A percentile compares a stretch with the other conserved stretches of the same genome.
Evolutionary conservation across 768 basidiomycete species (phyloP).

Genomic region (Flagelloscypha sp.): DNA sequence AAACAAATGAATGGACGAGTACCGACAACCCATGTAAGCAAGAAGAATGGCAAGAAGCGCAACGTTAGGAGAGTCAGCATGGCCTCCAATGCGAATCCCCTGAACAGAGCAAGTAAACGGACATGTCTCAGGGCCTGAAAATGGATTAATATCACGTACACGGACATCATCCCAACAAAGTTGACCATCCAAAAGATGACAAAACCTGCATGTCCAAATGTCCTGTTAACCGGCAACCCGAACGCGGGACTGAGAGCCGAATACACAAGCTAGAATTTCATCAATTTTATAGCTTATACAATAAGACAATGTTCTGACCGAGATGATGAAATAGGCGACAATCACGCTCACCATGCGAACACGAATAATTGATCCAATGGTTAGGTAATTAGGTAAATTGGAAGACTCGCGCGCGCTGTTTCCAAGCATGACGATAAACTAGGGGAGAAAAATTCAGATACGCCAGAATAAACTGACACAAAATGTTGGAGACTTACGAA

Average conservation of each 20-base stretch:
- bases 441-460: neutral
- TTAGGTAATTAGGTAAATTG: too few species aligned
- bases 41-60: conserved; percentile 32
- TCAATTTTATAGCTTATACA: neutral
- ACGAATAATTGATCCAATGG: conserved; percentile 22
- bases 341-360: conserved; percentile 29
- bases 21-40: conserved; percentile 39
- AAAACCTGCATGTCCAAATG: conserved; percentile 26
- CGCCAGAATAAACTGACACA: neutral
- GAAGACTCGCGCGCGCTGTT: too few species aligned
- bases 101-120: too few species aligned
- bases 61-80: conserved; percentile 30
- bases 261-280: conserved; percentile 24
- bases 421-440: conserved; percentile 19
- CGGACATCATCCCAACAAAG: conserved; percentile 30
- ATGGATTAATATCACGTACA: conserved; percentile 22
- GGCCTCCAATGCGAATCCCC: conserved; percentile 33
- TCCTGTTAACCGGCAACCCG: conserved; percentile 32
- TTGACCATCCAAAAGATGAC: conserved; percentile 39
- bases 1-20: too few species aligned
- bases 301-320: conserved; percentile 15
- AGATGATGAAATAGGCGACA: conserved; percentile 27
- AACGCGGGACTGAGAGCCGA: conserved; percentile 32
- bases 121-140: neutral
- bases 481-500: too few species aligned